phyloP scores from a whole-genome alignment of 23 red algal species.

The Porphyridium purpureum region DNA sequence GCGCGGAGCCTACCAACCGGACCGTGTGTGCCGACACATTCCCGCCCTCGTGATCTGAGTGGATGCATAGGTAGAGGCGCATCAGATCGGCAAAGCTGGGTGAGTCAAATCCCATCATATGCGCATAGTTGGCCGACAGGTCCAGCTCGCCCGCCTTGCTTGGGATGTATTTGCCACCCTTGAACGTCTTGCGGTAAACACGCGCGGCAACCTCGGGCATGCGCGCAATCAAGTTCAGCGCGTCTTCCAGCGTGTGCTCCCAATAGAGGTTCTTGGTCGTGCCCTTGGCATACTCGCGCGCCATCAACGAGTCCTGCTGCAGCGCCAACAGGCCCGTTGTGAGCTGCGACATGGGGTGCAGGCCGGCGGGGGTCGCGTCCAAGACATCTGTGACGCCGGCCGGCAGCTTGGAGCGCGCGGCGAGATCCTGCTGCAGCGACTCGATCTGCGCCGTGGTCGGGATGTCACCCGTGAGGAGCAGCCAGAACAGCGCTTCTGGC shows the following conservation, averaged over 20 bases:
- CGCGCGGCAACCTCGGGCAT: constrained; percentile 80
- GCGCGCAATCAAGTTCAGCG: constrained; percentile 61
- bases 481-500: constrained; percentile 76
- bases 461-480: constrained; percentile 84
- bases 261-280: constrained; percentile 64
- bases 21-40: constrained; percentile 90
- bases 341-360: constrained; percentile 97
- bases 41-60: constrained; percentile 94
- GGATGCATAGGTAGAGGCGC: constrained; percentile 87
- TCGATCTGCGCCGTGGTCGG: constrained; percentile 57
- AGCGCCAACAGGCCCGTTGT: constrained; percentile 40
- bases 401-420: constrained; percentile 27
- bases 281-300: constrained; percentile 64
- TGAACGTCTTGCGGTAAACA: constrained; percentile 69
- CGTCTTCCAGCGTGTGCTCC: constrained; percentile 87
- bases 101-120: constrained; percentile 84
- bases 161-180: constrained; percentile 31
- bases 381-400: constrained; percentile 30
- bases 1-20: constrained; percentile 80
- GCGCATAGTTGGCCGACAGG: constrained; percentile 47
- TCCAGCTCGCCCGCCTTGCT: constrained; percentile 42
- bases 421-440: constrained; percentile 40
- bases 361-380: constrained; percentile 31
- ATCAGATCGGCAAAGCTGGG: constrained; percentile 80
- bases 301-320: constrained; percentile 77